Base-by-base conservation (phyloP, 176 grass and related monocot genomes). In the Rhynchospora breviuscula region DNA sequence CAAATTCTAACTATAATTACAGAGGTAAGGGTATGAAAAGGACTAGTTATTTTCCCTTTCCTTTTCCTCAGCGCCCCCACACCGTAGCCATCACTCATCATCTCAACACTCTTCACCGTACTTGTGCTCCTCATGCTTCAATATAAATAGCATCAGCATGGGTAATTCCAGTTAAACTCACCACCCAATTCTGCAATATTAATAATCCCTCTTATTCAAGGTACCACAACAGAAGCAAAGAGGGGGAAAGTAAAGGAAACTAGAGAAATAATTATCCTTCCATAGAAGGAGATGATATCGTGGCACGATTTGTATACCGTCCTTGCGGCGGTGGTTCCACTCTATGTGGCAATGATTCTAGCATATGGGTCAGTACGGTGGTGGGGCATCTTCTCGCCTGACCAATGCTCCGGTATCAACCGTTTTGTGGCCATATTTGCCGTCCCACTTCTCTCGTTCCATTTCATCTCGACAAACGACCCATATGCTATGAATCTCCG, bases 351-450 rank as follows among this genome's bases (percentile, higher is more conserved):
- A 15, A 97, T 97, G 94, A 88, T 94, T 52, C 83, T 94, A 11
- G 89, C 89, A 5, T 92, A 92, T 51, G 91, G 88, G 1, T 92
- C 91, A 48, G 91, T 92, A 84, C 83, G 88, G 35, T 92, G 91
- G 91, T 92, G 91, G 91, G 72, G 86, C 60, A 88, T 92, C 82
- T 90, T 92, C 83, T 90, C 88, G 14, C 84, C 91, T 26, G 94
- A 97, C 81, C 94, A 97, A 86, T 97, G 94, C 89, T 86, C 94
- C 80, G 94, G 94, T 52, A 91, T 97, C 90, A 94, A 94, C 81
- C 91, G 94, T 31, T 97, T 97, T 69, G 91, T 97, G 0, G 94
- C 94, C 78, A 84, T 97, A 62, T 97, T 97, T 81, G 91, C 91
- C 17, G 94, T 97, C 17, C 94, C 94, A 1, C 91, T 97, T 19